A percentile compares a stretch with the other conserved stretches of the same genome.
Conservation (phyloP, 164 flowering plant species). For the Paratinospora sagittata region DNA sequence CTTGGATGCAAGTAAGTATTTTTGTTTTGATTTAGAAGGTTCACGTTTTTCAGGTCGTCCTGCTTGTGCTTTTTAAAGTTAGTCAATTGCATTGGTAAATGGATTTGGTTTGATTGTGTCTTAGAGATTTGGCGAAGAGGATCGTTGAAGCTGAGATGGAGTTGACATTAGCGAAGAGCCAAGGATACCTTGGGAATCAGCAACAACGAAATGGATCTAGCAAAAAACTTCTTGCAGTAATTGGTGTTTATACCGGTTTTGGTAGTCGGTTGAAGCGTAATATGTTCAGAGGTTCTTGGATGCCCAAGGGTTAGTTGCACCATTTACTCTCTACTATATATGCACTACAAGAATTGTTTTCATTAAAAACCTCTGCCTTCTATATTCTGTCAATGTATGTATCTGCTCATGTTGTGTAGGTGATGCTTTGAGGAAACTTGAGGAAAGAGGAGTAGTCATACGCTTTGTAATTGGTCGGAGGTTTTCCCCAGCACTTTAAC, state of each 20-base stretch:
- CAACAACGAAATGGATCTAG: conserved; percentile 37
- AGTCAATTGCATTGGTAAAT: neutral
- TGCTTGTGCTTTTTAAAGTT: neutral
- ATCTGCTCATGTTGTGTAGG: conserved; percentile 35
- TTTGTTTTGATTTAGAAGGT: neutral
- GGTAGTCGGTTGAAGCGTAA: conserved; percentile 82
- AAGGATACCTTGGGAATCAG: conserved; percentile 60
- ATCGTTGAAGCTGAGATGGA: conserved; percentile 95
- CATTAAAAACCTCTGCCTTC: neutral
- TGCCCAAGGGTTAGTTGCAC: conserved; percentile 69
- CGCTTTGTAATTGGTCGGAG: conserved; percentile 99
- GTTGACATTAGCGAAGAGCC: conserved; percentile 85
- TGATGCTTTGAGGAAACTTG: conserved; percentile 73
- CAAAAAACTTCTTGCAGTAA: conserved; percentile 73
- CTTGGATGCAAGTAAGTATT: conserved; percentile 82
- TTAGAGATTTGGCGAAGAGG: conserved; percentile 81
- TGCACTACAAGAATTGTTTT: neutral
- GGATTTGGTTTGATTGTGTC: neutral
- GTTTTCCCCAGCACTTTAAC: conserved; percentile 33
- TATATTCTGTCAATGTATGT: neutral
- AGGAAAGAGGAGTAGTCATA: conserved; percentile 83
- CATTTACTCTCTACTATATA: neutral
- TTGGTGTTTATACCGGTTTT: conserved; percentile 95
- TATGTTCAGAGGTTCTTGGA: conserved; percentile 83
- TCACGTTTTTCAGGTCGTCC: neutral